phyloP scores from a whole-genome alignment of 768 basidiomycete genomes.

The Russula foetens region DNA sequence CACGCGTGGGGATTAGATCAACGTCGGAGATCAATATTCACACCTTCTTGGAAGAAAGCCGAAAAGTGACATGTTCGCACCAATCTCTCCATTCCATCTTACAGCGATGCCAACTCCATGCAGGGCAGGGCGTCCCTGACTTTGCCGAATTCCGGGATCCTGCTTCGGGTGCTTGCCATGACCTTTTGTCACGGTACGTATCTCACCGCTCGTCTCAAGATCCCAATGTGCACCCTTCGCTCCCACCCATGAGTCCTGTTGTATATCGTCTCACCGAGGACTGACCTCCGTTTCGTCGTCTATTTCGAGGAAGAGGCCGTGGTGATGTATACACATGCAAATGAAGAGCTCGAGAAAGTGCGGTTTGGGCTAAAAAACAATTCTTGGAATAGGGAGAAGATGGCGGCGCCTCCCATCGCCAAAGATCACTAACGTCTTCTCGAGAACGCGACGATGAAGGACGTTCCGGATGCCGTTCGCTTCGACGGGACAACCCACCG shows the following conservation, averaged over 20 bases:
- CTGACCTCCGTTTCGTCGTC: conserved; percentile 90
- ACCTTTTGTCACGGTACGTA: conserved; percentile 74
- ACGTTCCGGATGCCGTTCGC: conserved; percentile 86
- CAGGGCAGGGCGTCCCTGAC: conserved; percentile 86
- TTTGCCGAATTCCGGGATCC: conserved; percentile 65
- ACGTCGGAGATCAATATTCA: no score
- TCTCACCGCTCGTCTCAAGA: not conserved
- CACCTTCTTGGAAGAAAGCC: conserved; percentile 68
- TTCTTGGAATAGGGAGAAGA: conserved; percentile 42
- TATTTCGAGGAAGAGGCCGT: conserved; percentile 95
- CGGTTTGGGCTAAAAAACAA: not conserved
- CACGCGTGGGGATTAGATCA: not conserved
- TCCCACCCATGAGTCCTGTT: conserved; percentile 47
- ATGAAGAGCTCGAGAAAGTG: conserved; percentile 75
- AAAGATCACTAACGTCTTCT: conserved; percentile 91
- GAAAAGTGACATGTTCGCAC: conserved; percentile 80
- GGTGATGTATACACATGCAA: conserved; percentile 79
- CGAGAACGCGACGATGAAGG: conserved; percentile 67
- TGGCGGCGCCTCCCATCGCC: conserved; percentile 78
- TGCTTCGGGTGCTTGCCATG: conserved; percentile 78
- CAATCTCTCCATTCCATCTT: not conserved
- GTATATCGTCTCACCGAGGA: conserved; percentile 65
- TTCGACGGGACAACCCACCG: conserved; percentile 91
- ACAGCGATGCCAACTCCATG: conserved; percentile 12
- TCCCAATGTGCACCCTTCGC: not conserved